Conservation (phyloP, 1,284 basidiomycete species). For the Ceratobasidium sp. region DNA sequence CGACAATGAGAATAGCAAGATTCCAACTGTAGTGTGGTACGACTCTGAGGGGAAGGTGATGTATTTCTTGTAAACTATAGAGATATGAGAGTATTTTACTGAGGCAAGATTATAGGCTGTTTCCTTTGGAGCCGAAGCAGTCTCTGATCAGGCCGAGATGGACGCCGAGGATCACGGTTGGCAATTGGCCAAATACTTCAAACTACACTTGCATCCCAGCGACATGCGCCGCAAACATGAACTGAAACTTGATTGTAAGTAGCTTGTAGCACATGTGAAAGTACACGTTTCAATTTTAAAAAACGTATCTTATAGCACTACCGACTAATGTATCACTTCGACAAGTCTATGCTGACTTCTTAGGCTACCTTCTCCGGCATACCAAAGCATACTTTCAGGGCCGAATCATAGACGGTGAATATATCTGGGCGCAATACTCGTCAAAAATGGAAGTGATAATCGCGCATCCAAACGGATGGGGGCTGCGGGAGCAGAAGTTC, state of each 20-base stretch:
- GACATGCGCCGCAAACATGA: constrained; percentile 19
- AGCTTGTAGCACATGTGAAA: background rate
- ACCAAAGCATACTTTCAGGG: constrained; percentile 39
- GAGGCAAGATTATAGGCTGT: constrained; percentile 33
- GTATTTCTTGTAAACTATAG: background rate
- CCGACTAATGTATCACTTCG: background rate
- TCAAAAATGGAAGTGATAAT: constrained; percentile 36
- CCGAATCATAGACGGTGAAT: constrained; percentile 22
- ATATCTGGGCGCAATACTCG: constrained; percentile 9
- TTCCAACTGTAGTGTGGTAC: constrained; percentile 47
- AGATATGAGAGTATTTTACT: background rate
- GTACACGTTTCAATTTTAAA: background rate
- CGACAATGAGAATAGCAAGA: constrained; percentile 33
- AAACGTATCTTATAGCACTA: background rate
- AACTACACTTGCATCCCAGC: constrained; percentile 39
- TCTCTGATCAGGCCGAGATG: background rate
- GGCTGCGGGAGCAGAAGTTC: constrained; percentile 34
- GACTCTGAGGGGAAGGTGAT: constrained; percentile 33
- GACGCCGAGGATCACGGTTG: constrained; percentile 34
- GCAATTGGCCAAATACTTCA: constrained; percentile 39
- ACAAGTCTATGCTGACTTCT: background rate
- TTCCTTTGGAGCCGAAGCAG: constrained; percentile 35
- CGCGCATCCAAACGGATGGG: constrained; percentile 47
- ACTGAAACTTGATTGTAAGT: background rate
- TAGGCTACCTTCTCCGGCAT: constrained; percentile 24